Base-by-base conservation (phyloP, 2,329 filamentous ascomycete genomes). In the Beauveria varroae region DNA sequence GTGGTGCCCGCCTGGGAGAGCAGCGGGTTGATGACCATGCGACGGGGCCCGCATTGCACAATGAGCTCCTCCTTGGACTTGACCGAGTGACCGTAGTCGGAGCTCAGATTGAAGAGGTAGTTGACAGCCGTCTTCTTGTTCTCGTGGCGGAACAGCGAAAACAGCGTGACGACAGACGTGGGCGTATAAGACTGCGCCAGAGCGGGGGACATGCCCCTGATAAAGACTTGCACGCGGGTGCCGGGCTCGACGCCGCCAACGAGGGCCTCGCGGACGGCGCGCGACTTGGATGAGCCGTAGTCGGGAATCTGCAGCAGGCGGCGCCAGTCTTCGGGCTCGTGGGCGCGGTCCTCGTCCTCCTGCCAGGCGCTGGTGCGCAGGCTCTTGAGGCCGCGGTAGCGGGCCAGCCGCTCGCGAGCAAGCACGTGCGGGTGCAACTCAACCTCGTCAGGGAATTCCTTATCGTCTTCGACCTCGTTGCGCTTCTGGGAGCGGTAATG, bases 361-460 rank as follows among this genome's bases (percentile, higher is more conserved):
- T 96, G 89, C 95, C 95, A 99, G 10, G 83, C 81, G 69, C 91
- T 96, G 14, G 90, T 90, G 66, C 91, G 87, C 63, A 98, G 75
- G 71, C 90, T 96, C 81, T 98, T 99, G 66, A 99, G 76, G 47
- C 95, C 95, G 70, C 95, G 83, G 75, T 97, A 99, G 63, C 90
- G 85, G 9, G 89, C 85, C 59, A 99, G 78, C 50, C 95, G 84
- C 75, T 99, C 95, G 57, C 91, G 81, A 0, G 95, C 95, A 50
- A 91, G 81, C 3, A 96, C 91, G 58, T 93, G 84, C 0, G 96
- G 95, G 66, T 90, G 91, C 58, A 99, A 79, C 74, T 99, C 96
- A 62, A 99, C 95, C 74, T 99, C 95, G 66, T 99, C 95, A 0
- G 95, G 95, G 74, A 98, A 99, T 73, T 98, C 93, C 60, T 90